A percentile compares a stretch with the other conserved stretches of the same genome.
phyloP scores from a whole-genome alignment of 306 rosid genomes.

The Dalbergia cultrata region DNA sequence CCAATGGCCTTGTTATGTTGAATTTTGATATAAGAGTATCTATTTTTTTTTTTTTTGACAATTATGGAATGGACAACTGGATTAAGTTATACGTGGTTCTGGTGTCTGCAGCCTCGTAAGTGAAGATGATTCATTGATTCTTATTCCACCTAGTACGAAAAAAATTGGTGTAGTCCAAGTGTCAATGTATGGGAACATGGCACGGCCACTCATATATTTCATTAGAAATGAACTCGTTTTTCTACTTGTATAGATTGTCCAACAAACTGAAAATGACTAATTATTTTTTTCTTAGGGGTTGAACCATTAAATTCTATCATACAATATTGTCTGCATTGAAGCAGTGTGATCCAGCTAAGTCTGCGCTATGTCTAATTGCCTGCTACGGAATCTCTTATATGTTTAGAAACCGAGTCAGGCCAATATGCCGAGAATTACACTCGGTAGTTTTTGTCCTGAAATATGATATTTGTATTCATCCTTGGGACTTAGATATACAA shows the following conservation, averaged over 20 bases:
- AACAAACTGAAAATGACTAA: conserved; percentile 14
- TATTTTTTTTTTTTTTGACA: no score
- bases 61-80: conserved; percentile 24
- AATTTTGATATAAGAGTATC: no score
- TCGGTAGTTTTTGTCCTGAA: not conserved
- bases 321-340: conserved; percentile 18
- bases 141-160: conserved; percentile 10
- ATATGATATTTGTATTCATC: no score
- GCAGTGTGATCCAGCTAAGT: conserved; percentile 18
- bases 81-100: not conserved
- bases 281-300: not conserved
- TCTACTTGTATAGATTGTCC: not conserved
- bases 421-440: not conserved
- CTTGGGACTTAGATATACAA: no score
- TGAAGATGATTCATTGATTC: conserved; percentile 13
- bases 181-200: conserved; percentile 24
- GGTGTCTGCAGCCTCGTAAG: not conserved
- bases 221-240: no score
- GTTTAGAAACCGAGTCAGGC: not conserved
- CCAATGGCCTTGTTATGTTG: no score
- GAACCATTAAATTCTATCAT: not conserved
- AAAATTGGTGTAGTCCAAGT: not conserved
- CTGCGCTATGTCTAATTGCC: conserved; percentile 5
- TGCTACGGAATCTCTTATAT: not conserved
- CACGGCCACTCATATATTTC: conserved; percentile 1